phyloP scores from a whole-genome alignment of 1,284 basidiomycete species.

The Moesziomyces sp. region DNA sequence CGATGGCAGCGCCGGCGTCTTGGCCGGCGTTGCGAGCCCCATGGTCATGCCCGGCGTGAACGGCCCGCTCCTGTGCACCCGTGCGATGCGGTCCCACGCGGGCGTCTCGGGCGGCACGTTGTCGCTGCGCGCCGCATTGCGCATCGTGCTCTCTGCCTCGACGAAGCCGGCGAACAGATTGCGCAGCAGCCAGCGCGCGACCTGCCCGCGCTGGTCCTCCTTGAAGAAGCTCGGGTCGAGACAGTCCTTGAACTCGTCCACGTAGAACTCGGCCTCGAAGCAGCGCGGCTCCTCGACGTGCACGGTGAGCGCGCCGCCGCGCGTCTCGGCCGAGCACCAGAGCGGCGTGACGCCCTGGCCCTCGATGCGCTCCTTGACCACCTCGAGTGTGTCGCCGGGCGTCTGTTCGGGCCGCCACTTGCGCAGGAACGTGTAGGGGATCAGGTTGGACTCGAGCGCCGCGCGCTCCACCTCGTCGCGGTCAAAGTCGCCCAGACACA shows the following conservation, averaged over 20 bases:
- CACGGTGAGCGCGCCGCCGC: slow-evolving; percentile 85
- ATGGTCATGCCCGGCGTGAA: slow-evolving; percentile 66
- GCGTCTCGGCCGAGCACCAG: slow-evolving; percentile 91
- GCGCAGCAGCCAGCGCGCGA: slow-evolving; percentile 64
- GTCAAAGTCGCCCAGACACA: slow-evolving; percentile 81
- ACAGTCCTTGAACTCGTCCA: slow-evolving; percentile 77
- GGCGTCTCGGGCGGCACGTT: slow-evolving; percentile 29
- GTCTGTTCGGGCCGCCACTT: slow-evolving; percentile 52
- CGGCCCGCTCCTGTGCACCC: slow-evolving; percentile 44
- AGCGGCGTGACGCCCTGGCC: slow-evolving; percentile 85
- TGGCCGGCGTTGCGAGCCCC: slow-evolving; percentile 49
- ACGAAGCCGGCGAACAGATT: slow-evolving; percentile 64
- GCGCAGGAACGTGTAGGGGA: slow-evolving; percentile 22
- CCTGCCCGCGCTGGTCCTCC: slow-evolving; percentile 74
- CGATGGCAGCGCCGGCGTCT: slow-evolving; percentile 50
- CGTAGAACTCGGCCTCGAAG: slow-evolving; percentile 94
- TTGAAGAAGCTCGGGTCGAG: slow-evolving; percentile 68
- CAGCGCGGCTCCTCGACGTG: slow-evolving; percentile 83
- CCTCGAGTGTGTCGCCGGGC: slow-evolving; percentile 79
- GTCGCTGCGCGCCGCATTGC: slow-evolving; percentile 12
- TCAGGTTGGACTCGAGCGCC: slow-evolving; percentile 34
- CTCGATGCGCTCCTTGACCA: slow-evolving; percentile 86
- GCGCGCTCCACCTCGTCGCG: slow-evolving; percentile 74
- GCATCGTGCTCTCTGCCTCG: slow-evolving; percentile 57
- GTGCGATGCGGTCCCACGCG: slow-evolving; percentile 36